phyloP scores from a whole-genome alignment of 2,329 filamentous ascomycete species.

The Metarhizium anisopliae region DNA sequence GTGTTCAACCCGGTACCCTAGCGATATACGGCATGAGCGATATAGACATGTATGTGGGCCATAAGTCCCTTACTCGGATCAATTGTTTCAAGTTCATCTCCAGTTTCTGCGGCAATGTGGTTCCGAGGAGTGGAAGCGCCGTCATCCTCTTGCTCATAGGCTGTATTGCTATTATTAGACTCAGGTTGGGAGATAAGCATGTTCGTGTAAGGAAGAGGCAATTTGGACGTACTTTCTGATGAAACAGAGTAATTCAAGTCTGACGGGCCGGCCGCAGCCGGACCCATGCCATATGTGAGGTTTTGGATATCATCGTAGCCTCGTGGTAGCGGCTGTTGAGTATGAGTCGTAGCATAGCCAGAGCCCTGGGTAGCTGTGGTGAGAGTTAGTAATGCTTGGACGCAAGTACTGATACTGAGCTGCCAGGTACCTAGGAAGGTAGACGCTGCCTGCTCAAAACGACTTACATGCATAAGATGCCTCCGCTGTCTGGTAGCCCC shows the following conservation, averaged over 20 bases:
- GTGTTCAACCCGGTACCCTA: slow-evolving; percentile 31
- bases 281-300: background rate
- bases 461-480: background rate
- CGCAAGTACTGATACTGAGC: background rate
- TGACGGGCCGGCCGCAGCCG: background rate
- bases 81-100: slow-evolving; percentile 15
- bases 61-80: slow-evolving; percentile 26
- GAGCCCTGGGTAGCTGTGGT: background rate
- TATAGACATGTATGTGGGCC: background rate
- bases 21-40: background rate
- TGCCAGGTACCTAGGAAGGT: background rate
- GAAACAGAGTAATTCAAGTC: background rate
- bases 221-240: background rate
- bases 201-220: background rate
- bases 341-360: background rate
- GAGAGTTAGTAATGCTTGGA: background rate
- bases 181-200: background rate
- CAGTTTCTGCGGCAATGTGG: background rate
- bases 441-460: background rate
- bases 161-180: background rate
- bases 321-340: background rate
- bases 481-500: background rate
- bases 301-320: background rate
- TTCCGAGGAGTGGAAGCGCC: background rate
- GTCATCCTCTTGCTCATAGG: slow-evolving; percentile 5